Percentiles rank a stretch among this genome's conserved stretches.
phyloP scores from a whole-genome alignment of 257 asterid species.

The Scutellaria galericulata region DNA sequence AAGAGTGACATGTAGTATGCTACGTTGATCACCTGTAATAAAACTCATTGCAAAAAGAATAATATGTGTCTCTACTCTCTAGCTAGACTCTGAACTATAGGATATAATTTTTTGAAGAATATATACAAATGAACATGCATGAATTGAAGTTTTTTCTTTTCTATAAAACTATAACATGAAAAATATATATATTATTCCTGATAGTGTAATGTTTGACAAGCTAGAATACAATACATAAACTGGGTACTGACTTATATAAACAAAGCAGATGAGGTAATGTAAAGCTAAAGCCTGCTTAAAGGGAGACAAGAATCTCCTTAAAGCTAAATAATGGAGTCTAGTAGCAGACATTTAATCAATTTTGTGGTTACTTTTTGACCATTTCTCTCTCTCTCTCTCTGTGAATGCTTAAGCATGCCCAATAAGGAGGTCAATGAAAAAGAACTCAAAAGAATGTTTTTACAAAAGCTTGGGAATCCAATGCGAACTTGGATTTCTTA shows the following conservation, averaged over 20 bases:
- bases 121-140: too few species aligned
- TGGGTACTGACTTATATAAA: slow-evolving; percentile 31
- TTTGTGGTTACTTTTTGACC: slow-evolving; percentile 75
- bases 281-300: slow-evolving; percentile 80
- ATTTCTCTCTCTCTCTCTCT: slow-evolving; percentile 38
- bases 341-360: slow-evolving; percentile 64
- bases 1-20: too few species aligned
- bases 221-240: not conserved
- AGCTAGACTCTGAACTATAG: too few species aligned
- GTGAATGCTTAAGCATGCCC: slow-evolving; percentile 48
- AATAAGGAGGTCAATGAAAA: slow-evolving; percentile 63
- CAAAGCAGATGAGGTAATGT: slow-evolving; percentile 51
- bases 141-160: not conserved
- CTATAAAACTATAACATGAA: not conserved
- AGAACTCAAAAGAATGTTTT: slow-evolving; percentile 40
- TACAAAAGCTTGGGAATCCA: slow-evolving; percentile 74
- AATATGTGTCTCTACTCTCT: too few species aligned
- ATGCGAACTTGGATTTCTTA: slow-evolving; percentile 56
- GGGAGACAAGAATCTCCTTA: slow-evolving; percentile 80
- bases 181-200: not conserved
- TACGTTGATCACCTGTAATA: too few species aligned
- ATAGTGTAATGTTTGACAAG: not conserved
- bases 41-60: too few species aligned
- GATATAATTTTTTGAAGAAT: too few species aligned
- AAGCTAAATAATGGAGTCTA: slow-evolving; percentile 82